Evolutionary conservation across 1,139 yeast genomes (phyloP), one percentile per base, ranked within the genome.

Genomic region (Protomyces arabidopsidicola): DNA sequence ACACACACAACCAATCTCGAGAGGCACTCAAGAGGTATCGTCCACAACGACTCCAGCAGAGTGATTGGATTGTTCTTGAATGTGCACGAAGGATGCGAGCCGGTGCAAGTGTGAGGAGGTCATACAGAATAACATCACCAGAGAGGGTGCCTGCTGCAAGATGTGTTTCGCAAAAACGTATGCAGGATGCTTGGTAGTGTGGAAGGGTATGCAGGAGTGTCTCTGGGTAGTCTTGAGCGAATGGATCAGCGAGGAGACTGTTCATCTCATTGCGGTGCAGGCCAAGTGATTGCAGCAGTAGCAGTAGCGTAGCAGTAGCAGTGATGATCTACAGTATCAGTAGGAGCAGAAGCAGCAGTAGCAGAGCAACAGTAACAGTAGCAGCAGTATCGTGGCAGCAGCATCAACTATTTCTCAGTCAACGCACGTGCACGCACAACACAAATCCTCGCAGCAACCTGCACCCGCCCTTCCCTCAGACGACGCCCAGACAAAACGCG

Each of bases 221-320:
- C 69, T 91, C 97, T 0, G 98, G 98, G 71, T 84, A 91, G 72
- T 91, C 98, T 72, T 90, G 91, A 4, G 95, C 85, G 74, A 90
- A 90, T 2, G 98, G 98, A 74, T 91, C 98, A 69, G 89, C 84
- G 24, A 91, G 79, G n/a, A 95, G 81, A 60, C 90, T 79, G 74
- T 91, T 91, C 96, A 88, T 87, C 27, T 14, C 36, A 8, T 18
- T 20, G 31, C 31, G 31, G 18, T 42, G 20, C 20, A 1, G 16
- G 2, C 4, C n/a, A 1, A 6, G 20, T 42, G 5, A 27, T 27
- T 5, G 31, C 22, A 42, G 16, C 42, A 42, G 48, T 18, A 42
- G 12, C 16, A 24, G 27, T 24, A 24, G 27, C 2, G 9, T 8
- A 27, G 31, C 6, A 27, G 31, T 1, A 27, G 31, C 20, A 18